Conservation (phyloP, 2,329 filamentous ascomycete species). For the Tolypocladium endophyticum region DNA sequence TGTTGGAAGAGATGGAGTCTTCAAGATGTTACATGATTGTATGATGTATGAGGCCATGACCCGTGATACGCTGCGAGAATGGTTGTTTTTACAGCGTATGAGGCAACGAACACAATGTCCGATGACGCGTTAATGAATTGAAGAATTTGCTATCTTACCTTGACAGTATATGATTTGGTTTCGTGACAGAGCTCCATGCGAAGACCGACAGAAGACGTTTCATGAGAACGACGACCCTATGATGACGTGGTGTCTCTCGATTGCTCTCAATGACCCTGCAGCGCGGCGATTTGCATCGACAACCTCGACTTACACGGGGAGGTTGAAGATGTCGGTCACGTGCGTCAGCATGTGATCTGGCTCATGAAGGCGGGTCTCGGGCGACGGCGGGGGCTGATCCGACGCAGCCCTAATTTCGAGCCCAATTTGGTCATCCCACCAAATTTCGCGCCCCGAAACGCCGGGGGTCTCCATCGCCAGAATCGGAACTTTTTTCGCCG, state of each 20-base stretch:
- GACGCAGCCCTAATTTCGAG: constrained; percentile 22
- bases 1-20: background rate
- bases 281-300: background rate
- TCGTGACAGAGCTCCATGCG: background rate
- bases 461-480: background rate
- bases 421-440: constrained; percentile 14
- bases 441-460: constrained; percentile 10
- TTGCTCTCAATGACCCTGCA: too few relatives aligned
- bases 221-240: too few relatives aligned
- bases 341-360: background rate
- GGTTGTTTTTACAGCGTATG: background rate
- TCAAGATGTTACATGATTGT: background rate
- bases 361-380: background rate
- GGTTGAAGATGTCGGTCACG: background rate
- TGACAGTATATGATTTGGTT: background rate
- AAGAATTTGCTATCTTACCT: background rate
- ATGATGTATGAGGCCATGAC: background rate
- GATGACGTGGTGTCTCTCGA: too few relatives aligned
- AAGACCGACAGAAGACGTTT: background rate
- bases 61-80: background rate
- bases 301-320: background rate
- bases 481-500: constrained; percentile 2
- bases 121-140: background rate
- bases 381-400: constrained; percentile 7
- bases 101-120: background rate